These are phyloP conservation scores for Zygotorulaspora mrakii DNA, from an alignment of 1,139 yeast species.

Conservation along the genomic window DNA sequence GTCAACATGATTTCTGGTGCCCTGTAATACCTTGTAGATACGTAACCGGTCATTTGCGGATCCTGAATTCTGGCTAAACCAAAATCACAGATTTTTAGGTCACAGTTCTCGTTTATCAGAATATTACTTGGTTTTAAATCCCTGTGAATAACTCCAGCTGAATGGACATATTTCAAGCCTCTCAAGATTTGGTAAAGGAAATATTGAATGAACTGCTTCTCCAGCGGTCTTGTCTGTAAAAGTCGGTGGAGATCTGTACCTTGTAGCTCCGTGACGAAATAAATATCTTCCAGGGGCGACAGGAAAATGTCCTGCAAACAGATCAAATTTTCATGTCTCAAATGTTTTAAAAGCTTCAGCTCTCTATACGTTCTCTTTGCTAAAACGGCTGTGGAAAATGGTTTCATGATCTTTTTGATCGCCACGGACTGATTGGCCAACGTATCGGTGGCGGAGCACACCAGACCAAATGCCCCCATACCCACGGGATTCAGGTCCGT, in stretches of 20 bases:
- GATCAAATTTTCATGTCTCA: conserved; percentile 91
- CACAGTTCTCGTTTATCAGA: conserved; percentile 91
- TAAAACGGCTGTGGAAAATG: conserved; percentile 88
- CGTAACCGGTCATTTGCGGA: conserved; percentile 99
- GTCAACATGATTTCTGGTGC: conserved; percentile 99
- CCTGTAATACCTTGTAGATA: conserved; percentile 90
- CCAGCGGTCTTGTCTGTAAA: conserved; percentile 87
- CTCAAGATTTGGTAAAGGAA: conserved; percentile 90
- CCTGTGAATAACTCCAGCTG: conserved; percentile 95
- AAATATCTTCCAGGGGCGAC: conserved; percentile 93
- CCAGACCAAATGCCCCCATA: conserved; percentile 98
- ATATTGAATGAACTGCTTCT: conserved; percentile 93
- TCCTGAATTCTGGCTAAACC: conserved; percentile 96
- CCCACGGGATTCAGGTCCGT: conserved; percentile 95
- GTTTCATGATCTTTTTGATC: conserved; percentile 95
- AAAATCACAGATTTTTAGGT: conserved; percentile 92
- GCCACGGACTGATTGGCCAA: conserved; percentile 92
- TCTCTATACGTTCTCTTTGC: conserved; percentile 97
- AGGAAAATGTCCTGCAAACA: conserved; percentile 90
- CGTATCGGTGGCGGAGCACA: conserved; percentile 92
- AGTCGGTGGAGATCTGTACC: conserved; percentile 95
- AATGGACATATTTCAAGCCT: conserved; percentile 91
- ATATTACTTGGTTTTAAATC: conserved; percentile 93
- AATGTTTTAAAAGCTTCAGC: conserved; percentile 83
- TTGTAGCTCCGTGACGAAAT: conserved; percentile 92